Evolutionary conservation across 345 rosid species (phyloP).

Genomic region (Populus simonii): DNA sequence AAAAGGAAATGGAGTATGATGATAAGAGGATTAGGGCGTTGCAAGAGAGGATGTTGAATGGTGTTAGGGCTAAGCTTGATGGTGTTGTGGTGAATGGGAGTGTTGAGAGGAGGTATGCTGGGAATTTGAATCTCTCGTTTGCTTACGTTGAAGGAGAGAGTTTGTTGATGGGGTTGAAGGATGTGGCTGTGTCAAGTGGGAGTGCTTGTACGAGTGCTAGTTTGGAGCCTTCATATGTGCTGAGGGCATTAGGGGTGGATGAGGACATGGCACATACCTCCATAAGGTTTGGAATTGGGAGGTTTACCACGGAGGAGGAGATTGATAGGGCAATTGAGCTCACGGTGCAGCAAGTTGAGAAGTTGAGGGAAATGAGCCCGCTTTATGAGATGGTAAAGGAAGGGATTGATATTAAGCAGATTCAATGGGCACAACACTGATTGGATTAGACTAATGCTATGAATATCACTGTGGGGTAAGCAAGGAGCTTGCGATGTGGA

Average conservation of each 20-base stretch:
- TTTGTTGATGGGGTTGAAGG: conserved; percentile 94
- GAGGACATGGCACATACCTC: conserved; percentile 92
- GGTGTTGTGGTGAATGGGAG: conserved; percentile 91
- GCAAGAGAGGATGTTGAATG: conserved; percentile 72
- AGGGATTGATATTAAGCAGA: conserved; percentile 78
- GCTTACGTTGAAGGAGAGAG: conserved; percentile 99
- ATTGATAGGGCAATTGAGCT: conserved; percentile 80
- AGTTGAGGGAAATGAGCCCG: conserved; percentile 97
- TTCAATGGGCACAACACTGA: conserved; percentile 50
- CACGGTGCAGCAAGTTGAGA: conserved; percentile 74
- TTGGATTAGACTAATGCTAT: neutral
- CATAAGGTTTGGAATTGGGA: conserved; percentile 91
- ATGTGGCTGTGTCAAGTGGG: conserved; percentile 96
- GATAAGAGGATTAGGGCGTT: conserved; percentile 53
- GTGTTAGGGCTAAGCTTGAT: conserved; percentile 65
- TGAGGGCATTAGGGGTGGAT: conserved; percentile 96
- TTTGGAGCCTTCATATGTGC: conserved; percentile 90
- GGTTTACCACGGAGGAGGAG: conserved; percentile 90
- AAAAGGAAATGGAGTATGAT: conserved; percentile 91
- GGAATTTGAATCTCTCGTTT: conserved; percentile 85
- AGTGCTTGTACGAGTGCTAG: conserved; percentile 99
- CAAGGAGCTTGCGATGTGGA: neutral
- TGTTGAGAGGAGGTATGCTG: conserved; percentile 67
- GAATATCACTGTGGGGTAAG: neutral
- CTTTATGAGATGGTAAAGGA: conserved; percentile 92